Evolutionary conservation across 306 rosid genomes (phyloP).

Genomic region (Ceratonia siliqua): DNA sequence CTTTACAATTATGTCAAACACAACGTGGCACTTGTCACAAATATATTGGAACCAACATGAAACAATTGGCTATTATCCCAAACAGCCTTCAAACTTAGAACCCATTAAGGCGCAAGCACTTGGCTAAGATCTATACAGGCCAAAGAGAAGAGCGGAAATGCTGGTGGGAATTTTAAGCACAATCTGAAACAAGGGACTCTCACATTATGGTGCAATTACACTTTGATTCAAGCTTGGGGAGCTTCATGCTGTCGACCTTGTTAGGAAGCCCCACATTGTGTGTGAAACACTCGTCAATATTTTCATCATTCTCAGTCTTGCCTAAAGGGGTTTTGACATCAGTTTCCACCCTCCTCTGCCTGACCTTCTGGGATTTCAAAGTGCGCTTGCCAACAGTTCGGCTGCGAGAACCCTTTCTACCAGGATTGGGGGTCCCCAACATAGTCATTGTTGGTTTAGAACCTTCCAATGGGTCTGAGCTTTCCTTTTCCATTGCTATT

Average conservation of each 20-base stretch:
- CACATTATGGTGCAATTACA: conserved; percentile 98
- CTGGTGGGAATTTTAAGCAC: conserved; percentile 17
- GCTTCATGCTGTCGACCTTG: conserved; percentile 74
- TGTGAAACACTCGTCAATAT: conserved; percentile 49
- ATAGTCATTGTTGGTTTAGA: conserved; percentile 77
- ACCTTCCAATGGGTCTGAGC: conserved; percentile 53
- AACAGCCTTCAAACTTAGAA: conserved; percentile 47
- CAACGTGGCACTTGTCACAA: conserved; percentile 63
- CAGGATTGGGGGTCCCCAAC: conserved; percentile 61
- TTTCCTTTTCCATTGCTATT: conserved; percentile 77
- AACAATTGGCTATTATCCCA: conserved; percentile 44
- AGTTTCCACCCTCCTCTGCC: conserved; percentile 54
- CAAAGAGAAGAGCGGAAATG: conserved; percentile 39
- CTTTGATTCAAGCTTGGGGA: conserved; percentile 84
- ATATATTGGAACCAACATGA: conserved; percentile 46
- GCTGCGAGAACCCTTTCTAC: conserved; percentile 54
- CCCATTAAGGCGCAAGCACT: conserved; percentile 33
- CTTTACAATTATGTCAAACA: conserved; percentile 79
- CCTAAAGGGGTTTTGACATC: conserved; percentile 47
- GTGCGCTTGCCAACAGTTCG: conserved; percentile 51
- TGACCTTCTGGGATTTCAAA: conserved; percentile 60
- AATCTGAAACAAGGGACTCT: conserved; percentile 39
- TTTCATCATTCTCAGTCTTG: conserved; percentile 74
- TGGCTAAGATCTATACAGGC: conserved; percentile 31
- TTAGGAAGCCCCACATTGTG: conserved; percentile 64